phyloP scores from a whole-genome alignment of 768 basidiomycete genomes.

The Leccinum arenicola region DNA sequence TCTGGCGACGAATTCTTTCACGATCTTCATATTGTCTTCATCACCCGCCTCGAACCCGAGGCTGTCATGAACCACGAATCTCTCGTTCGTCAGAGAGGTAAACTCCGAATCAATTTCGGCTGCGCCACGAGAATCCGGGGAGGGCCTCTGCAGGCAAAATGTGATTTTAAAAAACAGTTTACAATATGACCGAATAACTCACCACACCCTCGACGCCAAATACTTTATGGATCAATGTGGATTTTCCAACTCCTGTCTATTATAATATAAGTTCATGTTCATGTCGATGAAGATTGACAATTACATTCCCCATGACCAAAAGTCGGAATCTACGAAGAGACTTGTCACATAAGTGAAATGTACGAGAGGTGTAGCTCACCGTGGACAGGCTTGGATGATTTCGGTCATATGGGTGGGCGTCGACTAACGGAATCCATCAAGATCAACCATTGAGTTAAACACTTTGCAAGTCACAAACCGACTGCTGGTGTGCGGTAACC shows the following conservation, averaged over 20 bases:
- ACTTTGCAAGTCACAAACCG: not conserved
- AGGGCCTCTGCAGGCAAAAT: not conserved
- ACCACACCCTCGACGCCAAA: too few species aligned
- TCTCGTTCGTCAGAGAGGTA: not conserved
- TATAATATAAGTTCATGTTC: not conserved
- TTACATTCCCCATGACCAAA: conserved; percentile 17
- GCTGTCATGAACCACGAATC: not conserved
- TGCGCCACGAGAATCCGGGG: not conserved
- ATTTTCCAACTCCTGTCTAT: conserved; percentile 17
- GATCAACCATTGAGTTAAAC: not conserved
- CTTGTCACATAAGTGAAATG: not conserved
- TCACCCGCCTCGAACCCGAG: not conserved
- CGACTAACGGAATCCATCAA: not conserved
- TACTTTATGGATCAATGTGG: not conserved
- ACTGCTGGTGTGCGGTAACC: not conserved
- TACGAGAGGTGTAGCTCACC: not conserved
- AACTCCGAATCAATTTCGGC: not conserved
- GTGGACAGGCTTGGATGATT: not conserved
- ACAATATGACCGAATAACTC: not conserved
- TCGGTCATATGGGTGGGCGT: not conserved
- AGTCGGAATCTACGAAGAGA: conserved; percentile 10
- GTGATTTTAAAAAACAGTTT: not conserved
- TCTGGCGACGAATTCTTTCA: not conserved
- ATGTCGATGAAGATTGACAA: not conserved
- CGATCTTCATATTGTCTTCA: not conserved